Conservation (phyloP, 495 filamentous ascomycete species). For the Podospora bellae-mahoneyi region DNA sequence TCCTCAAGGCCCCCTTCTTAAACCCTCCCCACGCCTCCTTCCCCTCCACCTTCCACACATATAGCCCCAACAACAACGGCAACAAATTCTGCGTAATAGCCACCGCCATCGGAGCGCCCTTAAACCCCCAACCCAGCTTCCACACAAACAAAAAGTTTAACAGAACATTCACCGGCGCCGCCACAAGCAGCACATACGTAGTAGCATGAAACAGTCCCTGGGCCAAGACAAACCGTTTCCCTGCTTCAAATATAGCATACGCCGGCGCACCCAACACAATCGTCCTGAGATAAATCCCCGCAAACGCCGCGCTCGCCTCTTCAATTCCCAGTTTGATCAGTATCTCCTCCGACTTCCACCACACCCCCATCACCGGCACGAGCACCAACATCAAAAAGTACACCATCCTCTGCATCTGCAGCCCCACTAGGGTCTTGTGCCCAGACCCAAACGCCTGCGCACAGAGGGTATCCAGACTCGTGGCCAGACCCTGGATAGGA, state of each 20-base stretch:
- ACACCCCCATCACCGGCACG: conserved; percentile 59
- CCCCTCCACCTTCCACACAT: conserved; percentile 71
- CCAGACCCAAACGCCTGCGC: conserved; percentile 74
- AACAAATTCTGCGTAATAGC: conserved; percentile 77
- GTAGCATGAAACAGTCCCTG: conserved; percentile 70
- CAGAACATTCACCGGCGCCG: conserved; percentile 62
- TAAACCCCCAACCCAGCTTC: conserved; percentile 72
- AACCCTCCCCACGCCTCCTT: conserved; percentile 88
- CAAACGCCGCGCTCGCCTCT: conserved; percentile 56
- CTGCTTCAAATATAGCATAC: conserved; percentile 64
- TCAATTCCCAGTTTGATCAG: conserved; percentile 55
- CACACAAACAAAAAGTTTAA: conserved; percentile 73
- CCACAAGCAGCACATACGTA: conserved; percentile 63
- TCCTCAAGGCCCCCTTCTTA: conserved; percentile 63
- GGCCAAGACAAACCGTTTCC: conserved; percentile 70
- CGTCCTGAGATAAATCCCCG: conserved; percentile 65
- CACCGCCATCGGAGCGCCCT: conserved; percentile 84
- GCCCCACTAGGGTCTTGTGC: conserved; percentile 63
- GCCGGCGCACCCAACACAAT: conserved; percentile 63
- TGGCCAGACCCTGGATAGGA: conserved; percentile 67
- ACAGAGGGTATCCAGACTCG: conserved; percentile 70
- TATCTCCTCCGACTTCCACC: conserved; percentile 57
- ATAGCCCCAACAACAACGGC: conserved; percentile 68
- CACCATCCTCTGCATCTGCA: conserved; percentile 69
- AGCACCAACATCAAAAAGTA: conserved; percentile 61